Evolutionary conservation across 495 filamentous ascomycete species (phyloP).

Genomic region (Aspergillus egyptiacus): DNA sequence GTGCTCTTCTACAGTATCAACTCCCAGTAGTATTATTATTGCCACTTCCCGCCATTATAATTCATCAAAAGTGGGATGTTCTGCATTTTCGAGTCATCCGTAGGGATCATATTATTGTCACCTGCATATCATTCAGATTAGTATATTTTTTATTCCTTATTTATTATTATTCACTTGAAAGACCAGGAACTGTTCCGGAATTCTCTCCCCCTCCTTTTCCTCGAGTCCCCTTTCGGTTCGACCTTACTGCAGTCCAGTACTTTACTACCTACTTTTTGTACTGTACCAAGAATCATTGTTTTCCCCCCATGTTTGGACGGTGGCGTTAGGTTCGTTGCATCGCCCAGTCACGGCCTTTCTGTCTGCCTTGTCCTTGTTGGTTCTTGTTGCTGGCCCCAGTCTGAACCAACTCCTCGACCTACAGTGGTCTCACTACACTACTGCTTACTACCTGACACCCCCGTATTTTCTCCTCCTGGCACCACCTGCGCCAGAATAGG

Average conservation of each 20-base stretch:
- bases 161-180: background rate
- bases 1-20: too few species aligned
- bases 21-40: slow-evolving; percentile 4
- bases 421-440: too few species aligned
- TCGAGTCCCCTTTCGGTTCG: background rate
- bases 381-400: background rate
- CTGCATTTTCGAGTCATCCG: too few species aligned
- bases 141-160: background rate
- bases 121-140: background rate
- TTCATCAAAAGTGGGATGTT: too few species aligned
- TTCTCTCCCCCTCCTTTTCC: background rate
- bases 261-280: too few species aligned
- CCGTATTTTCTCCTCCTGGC: background rate
- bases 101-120: background rate
- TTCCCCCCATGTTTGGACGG: slow-evolving; percentile 9
- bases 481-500: background rate
- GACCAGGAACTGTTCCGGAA: background rate
- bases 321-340: slow-evolving; percentile 12
- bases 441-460: background rate
- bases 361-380: background rate
- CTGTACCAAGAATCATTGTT: too few species aligned
- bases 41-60: slow-evolving; percentile 6
- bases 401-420: too few species aligned
- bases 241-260: too few species aligned
- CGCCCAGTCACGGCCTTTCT: slow-evolving; percentile 1